phyloP scores from a whole-genome alignment of 164 flowering plant genomes.

The Sedum album region DNA sequence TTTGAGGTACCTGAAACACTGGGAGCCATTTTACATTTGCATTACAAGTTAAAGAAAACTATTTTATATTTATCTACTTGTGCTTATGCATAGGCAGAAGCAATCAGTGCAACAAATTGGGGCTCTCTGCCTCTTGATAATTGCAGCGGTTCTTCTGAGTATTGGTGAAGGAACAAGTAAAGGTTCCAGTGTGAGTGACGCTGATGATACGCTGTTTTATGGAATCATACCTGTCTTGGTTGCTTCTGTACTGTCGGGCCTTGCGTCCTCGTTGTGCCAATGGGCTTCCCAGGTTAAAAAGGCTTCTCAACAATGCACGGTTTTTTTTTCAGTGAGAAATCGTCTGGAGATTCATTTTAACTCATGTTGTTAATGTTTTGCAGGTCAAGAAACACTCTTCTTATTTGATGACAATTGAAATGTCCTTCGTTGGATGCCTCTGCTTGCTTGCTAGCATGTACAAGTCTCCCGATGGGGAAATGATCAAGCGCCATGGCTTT shows the following conservation, averaged over 20 bases:
- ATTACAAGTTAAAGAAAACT: neutral
- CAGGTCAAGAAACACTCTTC: constrained; percentile 94
- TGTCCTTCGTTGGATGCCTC: constrained; percentile 90
- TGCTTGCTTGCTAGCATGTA: constrained; percentile 72
- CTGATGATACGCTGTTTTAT: constrained; percentile 58
- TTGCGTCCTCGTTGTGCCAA: constrained; percentile 95
- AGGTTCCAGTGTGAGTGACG: constrained; percentile 39
- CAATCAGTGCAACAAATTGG: constrained; percentile 91
- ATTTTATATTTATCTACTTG: constrained; percentile 2
- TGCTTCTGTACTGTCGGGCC: constrained; percentile 95
- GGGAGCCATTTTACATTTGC: neutral
- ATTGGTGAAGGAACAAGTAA: constrained; percentile 90
- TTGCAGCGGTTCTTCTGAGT: constrained; percentile 90
- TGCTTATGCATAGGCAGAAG: constrained; percentile 49
- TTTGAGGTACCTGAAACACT: constrained; percentile 42
- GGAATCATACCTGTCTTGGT: constrained; percentile 93
- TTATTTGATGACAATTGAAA: constrained; percentile 95
- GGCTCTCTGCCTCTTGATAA: constrained; percentile 75
- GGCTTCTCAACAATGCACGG: neutral
- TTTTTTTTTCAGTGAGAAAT: neutral
- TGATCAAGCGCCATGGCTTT: constrained; percentile 73
- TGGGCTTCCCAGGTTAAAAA: constrained; percentile 92
- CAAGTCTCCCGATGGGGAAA: constrained; percentile 93
- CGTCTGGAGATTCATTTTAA: neutral
- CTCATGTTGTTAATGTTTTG: neutral